A percentile compares a stretch with the other conserved stretches of the same genome.
Conservation (phyloP, 148 eudicot species). For the Nepenthes mirabilis region DNA sequence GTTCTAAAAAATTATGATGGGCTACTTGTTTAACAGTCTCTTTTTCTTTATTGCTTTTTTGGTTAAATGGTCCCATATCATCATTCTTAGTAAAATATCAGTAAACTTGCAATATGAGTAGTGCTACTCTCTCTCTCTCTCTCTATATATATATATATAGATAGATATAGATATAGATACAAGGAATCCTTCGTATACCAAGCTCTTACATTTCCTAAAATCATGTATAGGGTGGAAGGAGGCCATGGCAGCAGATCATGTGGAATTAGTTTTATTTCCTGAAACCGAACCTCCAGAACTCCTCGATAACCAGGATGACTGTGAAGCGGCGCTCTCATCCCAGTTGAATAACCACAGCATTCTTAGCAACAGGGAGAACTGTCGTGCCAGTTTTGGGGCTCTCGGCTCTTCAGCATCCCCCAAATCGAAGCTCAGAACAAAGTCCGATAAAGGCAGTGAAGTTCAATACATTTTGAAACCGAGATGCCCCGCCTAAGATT, state of each 20-base stretch:
- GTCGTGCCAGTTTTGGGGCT: not conserved
- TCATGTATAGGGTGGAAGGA: slow-evolving; percentile 3
- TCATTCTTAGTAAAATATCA: too few species aligned
- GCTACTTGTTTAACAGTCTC: too few species aligned
- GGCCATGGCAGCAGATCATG: slow-evolving; percentile 2
- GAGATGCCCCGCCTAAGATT: not conserved
- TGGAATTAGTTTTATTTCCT: not conserved
- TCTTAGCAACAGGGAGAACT: not conserved
- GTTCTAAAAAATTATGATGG: too few species aligned
- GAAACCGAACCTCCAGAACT: not conserved
- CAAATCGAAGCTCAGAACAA: not conserved
- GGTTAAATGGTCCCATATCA: too few species aligned
- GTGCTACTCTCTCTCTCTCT: too few species aligned
- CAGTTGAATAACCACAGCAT: not conserved
- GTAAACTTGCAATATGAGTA: too few species aligned
- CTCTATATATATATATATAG: too few species aligned
- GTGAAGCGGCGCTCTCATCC: not conserved
- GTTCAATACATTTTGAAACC: not conserved
- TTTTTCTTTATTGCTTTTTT: too few species aligned
- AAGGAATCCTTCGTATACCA: too few species aligned
- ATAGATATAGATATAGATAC: too few species aligned
- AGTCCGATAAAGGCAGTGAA: not conserved
- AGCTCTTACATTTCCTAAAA: not conserved
- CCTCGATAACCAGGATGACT: not conserved
- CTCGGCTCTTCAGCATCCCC: not conserved